Conservation (phyloP, 2,329 filamentous ascomycete genomes). For the Cladosporium halotolerans region DNA sequence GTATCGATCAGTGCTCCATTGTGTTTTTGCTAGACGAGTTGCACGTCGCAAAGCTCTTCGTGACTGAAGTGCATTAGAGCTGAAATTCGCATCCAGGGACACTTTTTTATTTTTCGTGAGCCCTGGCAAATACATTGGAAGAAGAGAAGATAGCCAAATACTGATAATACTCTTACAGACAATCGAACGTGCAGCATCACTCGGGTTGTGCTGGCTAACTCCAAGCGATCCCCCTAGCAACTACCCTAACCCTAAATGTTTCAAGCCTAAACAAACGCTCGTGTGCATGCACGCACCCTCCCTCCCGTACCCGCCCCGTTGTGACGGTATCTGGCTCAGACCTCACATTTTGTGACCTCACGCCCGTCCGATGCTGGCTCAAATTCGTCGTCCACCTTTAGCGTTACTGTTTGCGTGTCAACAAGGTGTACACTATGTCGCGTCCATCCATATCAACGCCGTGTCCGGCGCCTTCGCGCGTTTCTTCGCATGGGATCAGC, state of each 20-base stretch:
- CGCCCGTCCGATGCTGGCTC: not conserved
- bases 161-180: not conserved
- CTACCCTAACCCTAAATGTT: not conserved
- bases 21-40: no score
- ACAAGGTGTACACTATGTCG: slow-evolving; percentile 16
- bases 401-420: not conserved
- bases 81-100: no score
- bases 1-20: no score
- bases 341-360: not conserved
- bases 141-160: no score
- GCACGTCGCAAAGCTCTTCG: no score
- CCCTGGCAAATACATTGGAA: no score
- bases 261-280: not conserved
- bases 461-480: slow-evolving; percentile 21
- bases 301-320: not conserved
- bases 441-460: slow-evolving; percentile 22
- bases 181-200: not conserved
- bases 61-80: no score
- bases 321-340: not conserved
- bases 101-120: no score
- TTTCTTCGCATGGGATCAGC: slow-evolving; percentile 12
- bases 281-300: not conserved
- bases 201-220: not conserved
- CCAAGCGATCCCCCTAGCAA: not conserved
- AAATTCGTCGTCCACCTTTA: not conserved